A percentile compares a stretch with the other conserved stretches of the same genome.
These are phyloP conservation scores for Leccinum fuscescens DNA, from an alignment of 1,284 basidiomycete species.

Conservation along the genomic window DNA sequence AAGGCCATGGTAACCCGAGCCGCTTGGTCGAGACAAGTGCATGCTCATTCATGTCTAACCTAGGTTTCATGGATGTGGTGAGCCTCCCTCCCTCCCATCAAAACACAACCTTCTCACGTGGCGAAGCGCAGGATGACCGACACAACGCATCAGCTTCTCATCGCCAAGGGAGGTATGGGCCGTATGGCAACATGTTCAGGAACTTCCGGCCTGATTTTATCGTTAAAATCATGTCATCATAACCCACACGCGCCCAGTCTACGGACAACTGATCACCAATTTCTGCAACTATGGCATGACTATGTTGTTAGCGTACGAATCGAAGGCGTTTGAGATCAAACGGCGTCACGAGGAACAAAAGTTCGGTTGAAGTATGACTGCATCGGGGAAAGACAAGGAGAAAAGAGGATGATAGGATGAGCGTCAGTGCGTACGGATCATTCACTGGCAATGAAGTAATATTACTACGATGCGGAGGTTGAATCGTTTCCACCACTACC, in stretches of 20 bases:
- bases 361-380: no score
- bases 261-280: slow-evolving; percentile 16
- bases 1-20: slow-evolving; percentile 14
- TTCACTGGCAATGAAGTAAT: no score
- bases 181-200: slow-evolving; percentile 7
- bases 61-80: slow-evolving; percentile 23
- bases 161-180: slow-evolving; percentile 14
- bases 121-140: slow-evolving; percentile 14
- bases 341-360: no score
- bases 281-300: slow-evolving; percentile 15
- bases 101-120: not conserved
- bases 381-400: no score
- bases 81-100: not conserved
- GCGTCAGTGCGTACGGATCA: no score
- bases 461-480: no score
- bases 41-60: not conserved
- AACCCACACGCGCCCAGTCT: slow-evolving; percentile 10
- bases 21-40: not conserved
- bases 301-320: no score
- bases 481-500: no score
- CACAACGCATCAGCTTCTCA: slow-evolving; percentile 19
- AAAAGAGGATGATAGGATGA: no score
- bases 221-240: slow-evolving; percentile 4
- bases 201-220: not conserved
- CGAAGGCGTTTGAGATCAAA: no score